Evolutionary conservation across 345 rosid species (phyloP).

Genomic region (Clausena lansium): DNA sequence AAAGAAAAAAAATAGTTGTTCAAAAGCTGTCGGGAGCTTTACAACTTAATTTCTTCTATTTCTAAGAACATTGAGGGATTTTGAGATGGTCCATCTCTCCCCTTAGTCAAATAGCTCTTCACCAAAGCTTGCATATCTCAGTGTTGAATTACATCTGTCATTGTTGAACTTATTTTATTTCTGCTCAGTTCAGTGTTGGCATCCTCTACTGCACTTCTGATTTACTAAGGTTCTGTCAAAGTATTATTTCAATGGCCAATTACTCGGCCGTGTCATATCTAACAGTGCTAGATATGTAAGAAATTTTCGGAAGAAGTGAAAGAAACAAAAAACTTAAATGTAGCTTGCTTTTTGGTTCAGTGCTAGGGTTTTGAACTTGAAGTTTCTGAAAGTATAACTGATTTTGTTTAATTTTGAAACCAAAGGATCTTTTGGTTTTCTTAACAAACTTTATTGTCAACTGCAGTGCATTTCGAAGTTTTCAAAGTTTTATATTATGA

Average conservation of each 20-base stretch:
- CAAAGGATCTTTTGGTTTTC: not conserved
- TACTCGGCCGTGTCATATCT: not conserved
- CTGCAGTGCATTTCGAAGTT: not conserved
- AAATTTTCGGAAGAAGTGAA: not conserved
- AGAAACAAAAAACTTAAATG: not conserved
- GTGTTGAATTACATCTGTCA: not conserved
- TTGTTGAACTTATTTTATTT: not conserved
- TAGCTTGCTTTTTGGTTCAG: not conserved
- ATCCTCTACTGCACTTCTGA: not conserved
- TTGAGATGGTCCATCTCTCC: not conserved
- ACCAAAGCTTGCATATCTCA: not conserved
- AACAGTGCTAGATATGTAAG: not conserved
- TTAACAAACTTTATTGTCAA: not conserved
- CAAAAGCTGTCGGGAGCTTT: not conserved
- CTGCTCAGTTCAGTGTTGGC: not conserved
- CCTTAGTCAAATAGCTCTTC: not conserved
- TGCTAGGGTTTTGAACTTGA: not conserved
- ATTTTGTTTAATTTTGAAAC: not conserved
- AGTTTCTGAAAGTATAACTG: not conserved
- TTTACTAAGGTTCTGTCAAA: not conserved
- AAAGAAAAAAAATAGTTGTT: not conserved
- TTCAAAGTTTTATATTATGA: not conserved
- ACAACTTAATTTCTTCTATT: not conserved
- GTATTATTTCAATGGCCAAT: not conserved
- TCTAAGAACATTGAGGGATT: not conserved